phyloP scores from a whole-genome alignment of 208 protist genomes.

The Wallacemonas sp. region DNA sequence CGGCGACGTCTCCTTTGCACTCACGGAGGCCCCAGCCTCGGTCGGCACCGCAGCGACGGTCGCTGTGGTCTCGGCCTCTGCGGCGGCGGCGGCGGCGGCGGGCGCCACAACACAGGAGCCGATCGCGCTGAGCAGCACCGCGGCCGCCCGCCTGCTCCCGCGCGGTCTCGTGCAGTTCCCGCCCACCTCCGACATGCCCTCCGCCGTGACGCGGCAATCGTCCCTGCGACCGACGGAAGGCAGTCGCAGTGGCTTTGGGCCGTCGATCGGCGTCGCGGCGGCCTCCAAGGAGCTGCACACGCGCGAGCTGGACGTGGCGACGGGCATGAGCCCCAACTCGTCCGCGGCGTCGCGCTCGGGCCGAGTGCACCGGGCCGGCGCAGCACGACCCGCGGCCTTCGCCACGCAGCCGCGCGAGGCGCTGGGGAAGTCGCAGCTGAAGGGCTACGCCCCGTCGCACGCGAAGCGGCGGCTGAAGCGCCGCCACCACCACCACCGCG shows the following conservation, averaged over 20 bases:
- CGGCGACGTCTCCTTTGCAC: constrained; percentile 2
- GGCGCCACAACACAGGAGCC: no score
- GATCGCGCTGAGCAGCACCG: no score
- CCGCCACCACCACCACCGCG: constrained; percentile 13
- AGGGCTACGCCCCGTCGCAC: constrained; percentile 22
- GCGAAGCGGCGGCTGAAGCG: constrained; percentile 37
- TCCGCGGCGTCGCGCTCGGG: no score
- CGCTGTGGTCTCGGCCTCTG: no score
- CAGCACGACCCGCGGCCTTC: no score
- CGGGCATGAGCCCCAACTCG: not conserved
- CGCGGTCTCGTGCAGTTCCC: constrained; percentile 2
- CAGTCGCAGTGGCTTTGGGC: constrained; percentile 6
- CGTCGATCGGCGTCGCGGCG: not conserved
- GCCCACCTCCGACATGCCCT: not conserved
- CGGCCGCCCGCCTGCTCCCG: not conserved
- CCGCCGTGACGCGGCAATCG: not conserved
- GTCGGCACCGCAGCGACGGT: no score
- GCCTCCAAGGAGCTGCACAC: constrained; percentile 15
- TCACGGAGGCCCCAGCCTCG: not conserved
- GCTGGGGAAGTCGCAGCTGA: constrained; percentile 15
- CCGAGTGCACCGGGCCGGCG: no score
- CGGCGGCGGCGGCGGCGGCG: no score
- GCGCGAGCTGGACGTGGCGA: not conserved
- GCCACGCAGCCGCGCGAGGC: constrained; percentile 18
- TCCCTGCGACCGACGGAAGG: constrained; percentile 1